These are phyloP conservation scores for Hanseniaspora pseudoguilliermondii DNA, from an alignment of 805 yeast genomes.

Conservation along the genomic window DNA sequence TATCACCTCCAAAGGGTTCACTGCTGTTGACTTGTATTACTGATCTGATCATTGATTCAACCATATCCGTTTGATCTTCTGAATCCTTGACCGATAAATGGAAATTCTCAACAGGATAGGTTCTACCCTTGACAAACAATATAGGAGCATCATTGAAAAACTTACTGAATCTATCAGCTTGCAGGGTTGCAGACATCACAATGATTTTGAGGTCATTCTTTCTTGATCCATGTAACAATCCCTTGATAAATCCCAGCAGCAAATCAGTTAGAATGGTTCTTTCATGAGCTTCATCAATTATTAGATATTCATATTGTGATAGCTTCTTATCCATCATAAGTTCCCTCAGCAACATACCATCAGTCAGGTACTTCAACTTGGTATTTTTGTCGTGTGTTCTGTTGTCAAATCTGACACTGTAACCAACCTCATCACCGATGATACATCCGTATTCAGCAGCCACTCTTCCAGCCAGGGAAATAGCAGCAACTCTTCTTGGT, in stretches of 20 bases:
- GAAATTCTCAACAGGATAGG: slow-evolving; percentile 65
- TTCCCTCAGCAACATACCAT: slow-evolving; percentile 94
- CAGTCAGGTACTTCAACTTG: slow-evolving; percentile 73
- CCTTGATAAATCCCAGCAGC: slow-evolving; percentile 75
- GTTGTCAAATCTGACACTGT: slow-evolving; percentile 83
- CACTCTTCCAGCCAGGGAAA: slow-evolving; percentile 83
- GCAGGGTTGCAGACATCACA: slow-evolving; percentile 93
- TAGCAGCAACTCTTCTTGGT: slow-evolving; percentile 96
- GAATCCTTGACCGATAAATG: slow-evolving; percentile 33
- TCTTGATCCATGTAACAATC: slow-evolving; percentile 33
- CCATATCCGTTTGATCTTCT: slow-evolving; percentile 64
- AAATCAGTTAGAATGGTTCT: slow-evolving; percentile 85
- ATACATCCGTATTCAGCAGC: slow-evolving; percentile 71
- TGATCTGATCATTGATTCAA: slow-evolving; percentile 62
- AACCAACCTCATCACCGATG: slow-evolving; percentile 77
- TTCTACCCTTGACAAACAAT: slow-evolving; percentile 76
- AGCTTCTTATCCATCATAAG: slow-evolving; percentile 61
- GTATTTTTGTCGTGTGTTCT: slow-evolving; percentile 43
- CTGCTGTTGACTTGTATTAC: slow-evolving; percentile 66
- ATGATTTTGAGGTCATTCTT: slow-evolving; percentile 53
- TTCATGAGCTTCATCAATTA: slow-evolving; percentile 96
- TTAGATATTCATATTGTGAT: slow-evolving; percentile 54
- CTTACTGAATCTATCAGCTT: slow-evolving; percentile 65
- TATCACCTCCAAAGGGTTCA: slow-evolving; percentile 70
- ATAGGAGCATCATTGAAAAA: slow-evolving; percentile 77